Evolutionary conservation across 345 rosid species (phyloP).

Genomic region (Mangifera indica): DNA sequence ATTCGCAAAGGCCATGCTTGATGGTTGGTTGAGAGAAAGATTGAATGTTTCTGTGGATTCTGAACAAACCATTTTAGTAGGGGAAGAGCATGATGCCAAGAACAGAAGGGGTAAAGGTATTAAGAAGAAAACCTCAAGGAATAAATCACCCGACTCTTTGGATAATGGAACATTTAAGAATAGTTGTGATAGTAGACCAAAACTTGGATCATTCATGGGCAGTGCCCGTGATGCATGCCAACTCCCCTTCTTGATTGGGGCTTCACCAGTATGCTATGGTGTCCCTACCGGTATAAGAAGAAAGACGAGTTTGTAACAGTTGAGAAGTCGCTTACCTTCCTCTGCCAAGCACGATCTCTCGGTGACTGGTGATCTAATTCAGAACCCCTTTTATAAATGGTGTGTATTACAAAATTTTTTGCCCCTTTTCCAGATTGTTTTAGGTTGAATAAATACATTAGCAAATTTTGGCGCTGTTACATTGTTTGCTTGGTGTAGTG

Average conservation of each 20-base stretch:
- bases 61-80: constrained; percentile 41
- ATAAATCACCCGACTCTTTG: constrained; percentile 30
- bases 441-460: background rate
- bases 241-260: constrained; percentile 75
- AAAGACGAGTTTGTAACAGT: constrained; percentile 37
- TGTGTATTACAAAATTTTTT: background rate
- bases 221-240: constrained; percentile 73
- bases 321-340: background rate
- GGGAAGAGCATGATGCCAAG: constrained; percentile 55
- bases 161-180: constrained; percentile 19
- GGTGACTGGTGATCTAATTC: no score
- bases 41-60: constrained; percentile 39
- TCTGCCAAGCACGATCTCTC: no score
- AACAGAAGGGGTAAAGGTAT: constrained; percentile 40
- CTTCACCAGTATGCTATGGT: constrained; percentile 94
- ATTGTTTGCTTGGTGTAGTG: background rate
- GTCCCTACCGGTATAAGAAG: constrained; percentile 78
- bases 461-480: background rate
- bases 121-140: constrained; percentile 41
- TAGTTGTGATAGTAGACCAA: constrained; percentile 52
- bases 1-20: constrained; percentile 74
- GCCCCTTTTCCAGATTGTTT: background rate
- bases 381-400: no score
- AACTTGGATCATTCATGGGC: constrained; percentile 71
- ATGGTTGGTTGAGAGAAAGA: constrained; percentile 78